Conservation (phyloP, 2,329 filamentous ascomycete species). For the Verticillium longisporum region DNA sequence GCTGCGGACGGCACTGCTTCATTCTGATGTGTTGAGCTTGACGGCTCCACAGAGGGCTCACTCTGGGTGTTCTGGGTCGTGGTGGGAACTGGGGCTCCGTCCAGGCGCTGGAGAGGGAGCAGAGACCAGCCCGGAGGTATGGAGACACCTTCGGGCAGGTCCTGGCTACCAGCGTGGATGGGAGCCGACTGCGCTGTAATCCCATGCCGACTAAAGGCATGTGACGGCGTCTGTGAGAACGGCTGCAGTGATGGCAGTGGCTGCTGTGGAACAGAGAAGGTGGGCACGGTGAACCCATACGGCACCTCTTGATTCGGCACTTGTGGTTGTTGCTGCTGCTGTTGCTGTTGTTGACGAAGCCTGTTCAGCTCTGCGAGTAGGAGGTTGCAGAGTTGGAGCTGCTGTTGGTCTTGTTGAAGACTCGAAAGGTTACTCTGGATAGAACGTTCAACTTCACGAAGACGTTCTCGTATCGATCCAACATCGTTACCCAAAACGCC, state of each 20-base stretch:
- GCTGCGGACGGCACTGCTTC: neutral
- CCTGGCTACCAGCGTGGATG: slow-evolving; percentile 53
- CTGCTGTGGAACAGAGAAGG: neutral
- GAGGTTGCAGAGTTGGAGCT: slow-evolving; percentile 60
- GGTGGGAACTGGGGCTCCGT: slow-evolving; percentile 22
- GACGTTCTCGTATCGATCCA: slow-evolving; percentile 48
- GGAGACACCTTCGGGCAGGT: slow-evolving; percentile 56
- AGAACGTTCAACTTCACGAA: slow-evolving; percentile 61
- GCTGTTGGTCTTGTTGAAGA: slow-evolving; percentile 57
- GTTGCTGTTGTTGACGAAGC: slow-evolving; percentile 46
- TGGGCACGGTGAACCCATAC: slow-evolving; percentile 8
- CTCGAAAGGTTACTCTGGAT: slow-evolving; percentile 60
- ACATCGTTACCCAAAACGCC: slow-evolving; percentile 20
- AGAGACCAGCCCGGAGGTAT: slow-evolving; percentile 60
- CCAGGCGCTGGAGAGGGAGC: slow-evolving; percentile 51
- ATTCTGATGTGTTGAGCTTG: neutral
- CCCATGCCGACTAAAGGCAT: slow-evolving; percentile 33
- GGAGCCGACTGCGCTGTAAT: slow-evolving; percentile 35
- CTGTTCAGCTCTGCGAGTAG: slow-evolving; percentile 62
- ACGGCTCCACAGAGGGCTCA: neutral
- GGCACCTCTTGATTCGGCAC: slow-evolving; percentile 8
- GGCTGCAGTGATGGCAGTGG: slow-evolving; percentile 6
- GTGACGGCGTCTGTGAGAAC: slow-evolving; percentile 6
- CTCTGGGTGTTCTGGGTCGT: slow-evolving; percentile 10
- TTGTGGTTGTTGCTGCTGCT: slow-evolving; percentile 31